Evolutionary conservation across 305 asterid genomes (phyloP).

Genomic region (Solanum hybrid): DNA sequence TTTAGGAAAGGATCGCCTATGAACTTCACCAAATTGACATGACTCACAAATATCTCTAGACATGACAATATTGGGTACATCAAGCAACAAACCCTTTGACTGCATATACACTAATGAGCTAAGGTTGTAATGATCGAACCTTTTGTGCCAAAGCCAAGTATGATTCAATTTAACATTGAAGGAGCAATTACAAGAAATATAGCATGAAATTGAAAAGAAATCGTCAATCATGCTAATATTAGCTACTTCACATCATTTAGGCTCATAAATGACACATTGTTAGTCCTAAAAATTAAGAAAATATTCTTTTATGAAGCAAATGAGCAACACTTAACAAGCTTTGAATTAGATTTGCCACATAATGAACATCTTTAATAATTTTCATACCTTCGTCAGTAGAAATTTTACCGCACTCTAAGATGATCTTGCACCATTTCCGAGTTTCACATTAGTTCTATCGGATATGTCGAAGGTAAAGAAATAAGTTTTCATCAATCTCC

Average conservation of each 20-base stretch:
- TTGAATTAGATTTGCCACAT: neutral
- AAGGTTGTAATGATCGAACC: neutral
- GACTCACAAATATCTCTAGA: neutral
- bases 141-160: neutral
- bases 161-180: neutral
- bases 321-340: neutral
- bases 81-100: neutral
- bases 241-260: neutral
- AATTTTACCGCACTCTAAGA: neutral
- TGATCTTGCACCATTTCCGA: neutral
- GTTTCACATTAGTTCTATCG: neutral
- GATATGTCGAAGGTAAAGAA: neutral
- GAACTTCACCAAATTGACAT: neutral
- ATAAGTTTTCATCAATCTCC: neutral
- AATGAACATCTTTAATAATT: neutral
- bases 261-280: neutral
- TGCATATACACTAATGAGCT: neutral
- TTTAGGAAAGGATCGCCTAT: neutral
- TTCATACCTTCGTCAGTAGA: neutral
- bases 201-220: neutral
- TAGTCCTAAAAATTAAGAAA: neutral
- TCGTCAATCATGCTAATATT: neutral
- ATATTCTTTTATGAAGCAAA: neutral
- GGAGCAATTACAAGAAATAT: neutral
- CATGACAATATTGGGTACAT: neutral